Evolutionary conservation across 2,329 filamentous ascomycete genomes (phyloP).

Genomic region (Phoma sp.): DNA sequence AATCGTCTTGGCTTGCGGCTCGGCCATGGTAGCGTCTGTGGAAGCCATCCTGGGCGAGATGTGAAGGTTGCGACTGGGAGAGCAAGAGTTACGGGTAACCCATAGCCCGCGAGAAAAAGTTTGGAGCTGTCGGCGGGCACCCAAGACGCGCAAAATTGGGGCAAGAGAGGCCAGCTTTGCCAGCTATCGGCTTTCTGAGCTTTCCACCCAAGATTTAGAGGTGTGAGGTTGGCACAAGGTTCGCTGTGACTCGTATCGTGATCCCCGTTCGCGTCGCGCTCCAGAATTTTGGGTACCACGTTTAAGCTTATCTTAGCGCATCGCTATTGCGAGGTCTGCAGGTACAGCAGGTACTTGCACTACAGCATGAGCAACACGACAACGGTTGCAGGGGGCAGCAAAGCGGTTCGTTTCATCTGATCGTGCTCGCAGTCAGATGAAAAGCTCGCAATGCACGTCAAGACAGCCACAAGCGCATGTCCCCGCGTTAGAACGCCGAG

Average conservation of each 20-base stretch:
- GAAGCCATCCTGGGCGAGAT: conserved; percentile 27
- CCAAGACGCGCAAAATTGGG: conserved; percentile 23
- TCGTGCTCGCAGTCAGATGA: too few species aligned
- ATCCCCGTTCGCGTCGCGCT: conserved; percentile 15
- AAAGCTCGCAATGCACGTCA: not conserved
- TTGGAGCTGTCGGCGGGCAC: conserved; percentile 28
- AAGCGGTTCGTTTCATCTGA: not conserved
- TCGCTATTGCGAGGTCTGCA: not conserved
- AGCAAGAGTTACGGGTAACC: conserved; percentile 32
- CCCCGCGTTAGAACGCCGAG: conserved; percentile 15
- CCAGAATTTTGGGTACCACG: conserved; percentile 32
- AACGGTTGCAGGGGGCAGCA: not conserved
- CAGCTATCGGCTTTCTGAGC: not conserved
- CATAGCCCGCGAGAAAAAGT: conserved; percentile 27
- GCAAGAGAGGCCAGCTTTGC: conserved; percentile 30
- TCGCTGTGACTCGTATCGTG: conserved; percentile 1
- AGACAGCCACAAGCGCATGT: not conserved
- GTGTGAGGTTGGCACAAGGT: not conserved
- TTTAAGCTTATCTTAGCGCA: conserved; percentile 44
- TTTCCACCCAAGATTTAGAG: not conserved
- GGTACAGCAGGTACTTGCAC: not conserved
- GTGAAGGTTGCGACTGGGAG: conserved; percentile 25
- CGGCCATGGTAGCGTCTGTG: conserved; percentile 20
- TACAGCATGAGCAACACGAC: not conserved
- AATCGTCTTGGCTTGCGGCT: conserved; percentile 27